Conservation (phyloP, 495 filamentous ascomycete species). For the Astrothelium macrocarpum region DNA sequence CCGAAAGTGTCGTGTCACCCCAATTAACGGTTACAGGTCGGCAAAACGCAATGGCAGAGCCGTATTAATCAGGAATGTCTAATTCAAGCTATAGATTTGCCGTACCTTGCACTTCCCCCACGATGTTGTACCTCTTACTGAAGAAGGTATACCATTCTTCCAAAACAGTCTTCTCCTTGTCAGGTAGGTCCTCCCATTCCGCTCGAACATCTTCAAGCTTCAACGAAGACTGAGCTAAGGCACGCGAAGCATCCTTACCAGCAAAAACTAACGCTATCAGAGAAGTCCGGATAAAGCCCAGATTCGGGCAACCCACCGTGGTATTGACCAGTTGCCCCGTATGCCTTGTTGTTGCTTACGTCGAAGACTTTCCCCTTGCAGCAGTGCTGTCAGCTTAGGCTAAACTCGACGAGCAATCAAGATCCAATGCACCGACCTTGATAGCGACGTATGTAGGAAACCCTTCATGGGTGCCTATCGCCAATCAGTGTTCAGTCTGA, state of each 20-base stretch:
- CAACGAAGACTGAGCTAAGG: conserved; percentile 73
- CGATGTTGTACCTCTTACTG: conserved; percentile 87
- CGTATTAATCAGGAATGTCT: background rate
- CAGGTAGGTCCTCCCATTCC: conserved; percentile 74
- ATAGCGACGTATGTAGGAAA: conserved; percentile 85
- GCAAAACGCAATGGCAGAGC: background rate
- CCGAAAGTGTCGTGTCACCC: too few species aligned
- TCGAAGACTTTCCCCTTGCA: conserved; percentile 82
- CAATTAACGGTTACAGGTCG: background rate
- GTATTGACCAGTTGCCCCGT: conserved; percentile 75
- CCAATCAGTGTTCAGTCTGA: conserved; percentile 2
- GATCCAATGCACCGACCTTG: conserved; percentile 40
- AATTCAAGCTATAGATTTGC: conserved; percentile 31
- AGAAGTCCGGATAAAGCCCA: conserved; percentile 3
- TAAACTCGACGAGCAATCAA: background rate
- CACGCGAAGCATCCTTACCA: conserved; percentile 87
- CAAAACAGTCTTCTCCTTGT: conserved; percentile 78
- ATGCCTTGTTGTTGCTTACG: conserved; percentile 75
- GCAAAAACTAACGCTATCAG: conserved; percentile 61
- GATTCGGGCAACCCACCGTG: conserved; percentile 49
- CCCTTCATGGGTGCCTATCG: conserved; percentile 48
- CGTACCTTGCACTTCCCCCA: conserved; percentile 63
- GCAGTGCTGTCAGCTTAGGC: conserved; percentile 7
- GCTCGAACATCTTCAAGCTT: conserved; percentile 75
- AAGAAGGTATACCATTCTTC: conserved; percentile 95